These are phyloP conservation scores for Podospora tetraspora DNA, from an alignment of 495 filamentous ascomycete species.

Conservation along the genomic window DNA sequence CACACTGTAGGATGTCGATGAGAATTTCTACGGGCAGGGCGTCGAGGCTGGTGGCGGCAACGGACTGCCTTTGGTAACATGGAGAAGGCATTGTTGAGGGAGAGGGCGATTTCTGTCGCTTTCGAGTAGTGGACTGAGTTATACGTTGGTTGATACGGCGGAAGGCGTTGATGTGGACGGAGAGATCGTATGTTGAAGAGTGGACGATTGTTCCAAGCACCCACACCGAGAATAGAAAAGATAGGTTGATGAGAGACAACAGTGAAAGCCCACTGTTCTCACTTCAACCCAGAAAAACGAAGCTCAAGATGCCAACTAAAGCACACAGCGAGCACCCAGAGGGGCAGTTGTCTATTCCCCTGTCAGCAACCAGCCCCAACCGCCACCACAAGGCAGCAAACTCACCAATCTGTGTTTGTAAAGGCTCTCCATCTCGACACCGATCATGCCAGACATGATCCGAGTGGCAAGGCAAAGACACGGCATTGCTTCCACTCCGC, in stretches of 20 bases:
- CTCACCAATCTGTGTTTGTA: constrained; percentile 2
- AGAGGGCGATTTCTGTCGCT: not conserved
- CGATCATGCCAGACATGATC: not conserved
- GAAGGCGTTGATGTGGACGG: not conserved
- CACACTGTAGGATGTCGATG: constrained; percentile 29
- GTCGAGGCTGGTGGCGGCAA: not conserved
- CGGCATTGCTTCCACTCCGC: constrained; percentile 6
- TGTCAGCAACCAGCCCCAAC: not conserved
- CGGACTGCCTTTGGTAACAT: not conserved
- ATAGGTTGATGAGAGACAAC: not conserved
- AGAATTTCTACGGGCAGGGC: constrained; percentile 29
- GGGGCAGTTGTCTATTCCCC: not conserved
- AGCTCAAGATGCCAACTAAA: not conserved
- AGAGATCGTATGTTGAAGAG: not conserved
- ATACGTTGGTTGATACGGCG: not conserved
- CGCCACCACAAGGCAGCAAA: not conserved
- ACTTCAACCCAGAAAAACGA: not conserved
- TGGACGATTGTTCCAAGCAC: not conserved
- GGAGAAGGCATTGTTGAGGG: not conserved
- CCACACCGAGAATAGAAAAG: not conserved
- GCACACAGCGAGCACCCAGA: not conserved
- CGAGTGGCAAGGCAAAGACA: not conserved
- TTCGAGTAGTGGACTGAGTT: not conserved
- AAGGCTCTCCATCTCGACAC: not conserved
- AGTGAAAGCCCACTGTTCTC: not conserved